Conservation (phyloP, 352 stramenopile species). For the Pythium aphanidermatum region DNA sequence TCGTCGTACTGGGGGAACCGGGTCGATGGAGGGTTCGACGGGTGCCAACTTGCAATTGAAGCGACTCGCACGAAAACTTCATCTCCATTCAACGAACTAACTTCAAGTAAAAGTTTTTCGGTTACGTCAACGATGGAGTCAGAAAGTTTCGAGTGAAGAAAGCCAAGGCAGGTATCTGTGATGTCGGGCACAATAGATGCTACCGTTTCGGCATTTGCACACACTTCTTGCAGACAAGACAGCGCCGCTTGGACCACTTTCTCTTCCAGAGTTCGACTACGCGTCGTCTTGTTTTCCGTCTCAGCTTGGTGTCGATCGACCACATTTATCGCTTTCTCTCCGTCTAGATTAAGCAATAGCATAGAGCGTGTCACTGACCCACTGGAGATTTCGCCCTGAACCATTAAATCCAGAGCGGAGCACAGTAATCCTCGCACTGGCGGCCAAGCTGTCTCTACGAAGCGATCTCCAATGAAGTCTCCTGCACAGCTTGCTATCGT, state of each 20-base stretch:
- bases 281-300: background rate
- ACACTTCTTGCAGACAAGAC: slow-evolving; percentile 44
- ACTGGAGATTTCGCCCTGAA: no score
- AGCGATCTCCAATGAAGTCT: slow-evolving; percentile 77
- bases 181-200: slow-evolving; percentile 63
- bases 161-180: slow-evolving; percentile 30
- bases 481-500: slow-evolving; percentile 46
- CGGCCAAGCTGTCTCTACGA: slow-evolving; percentile 80
- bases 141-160: slow-evolving; percentile 32
- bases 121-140: slow-evolving; percentile 30
- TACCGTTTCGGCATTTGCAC: slow-evolving; percentile 31
- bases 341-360: slow-evolving; percentile 33
- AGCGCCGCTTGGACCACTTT: slow-evolving; percentile 52
- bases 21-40: slow-evolving; percentile 32
- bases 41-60: slow-evolving; percentile 42
- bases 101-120: slow-evolving; percentile 32
- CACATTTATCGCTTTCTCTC: slow-evolving; percentile 1
- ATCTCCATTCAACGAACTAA: slow-evolving; percentile 58
- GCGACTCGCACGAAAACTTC: slow-evolving; percentile 64
- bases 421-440: slow-evolving; percentile 35
- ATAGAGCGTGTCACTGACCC: slow-evolving; percentile 73
- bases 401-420: no score
- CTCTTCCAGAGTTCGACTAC: slow-evolving; percentile 49
- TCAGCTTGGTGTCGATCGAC: no score
- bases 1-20: slow-evolving; percentile 30